Percentiles rank a stretch among this genome's conserved stretches.
Conservation (phyloP, 2,329 filamentous ascomycete genomes). For the Clonostachys solani region DNA sequence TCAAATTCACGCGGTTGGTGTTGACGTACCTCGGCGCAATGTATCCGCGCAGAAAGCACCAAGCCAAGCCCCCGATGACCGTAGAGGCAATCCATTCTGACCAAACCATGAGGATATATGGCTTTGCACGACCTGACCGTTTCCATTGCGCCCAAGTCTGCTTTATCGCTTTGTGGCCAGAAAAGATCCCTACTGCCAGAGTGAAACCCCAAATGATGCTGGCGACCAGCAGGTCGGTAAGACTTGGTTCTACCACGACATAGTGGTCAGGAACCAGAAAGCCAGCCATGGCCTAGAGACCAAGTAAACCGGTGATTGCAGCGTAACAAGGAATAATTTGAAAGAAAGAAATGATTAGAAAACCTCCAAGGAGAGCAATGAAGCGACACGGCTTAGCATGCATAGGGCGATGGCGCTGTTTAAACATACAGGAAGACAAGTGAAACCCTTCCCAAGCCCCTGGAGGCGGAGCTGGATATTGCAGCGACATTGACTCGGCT, state of each 20-base stretch:
- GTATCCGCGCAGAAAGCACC: constrained; percentile 23
- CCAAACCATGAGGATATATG: constrained; percentile 35
- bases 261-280: background rate
- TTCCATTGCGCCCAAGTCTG: constrained; percentile 25
- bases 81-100: constrained; percentile 26
- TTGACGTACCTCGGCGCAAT: constrained; percentile 10
- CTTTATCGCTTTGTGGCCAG: constrained; percentile 21
- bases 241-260: constrained; percentile 6
- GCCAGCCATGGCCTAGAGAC: background rate
- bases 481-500: no score
- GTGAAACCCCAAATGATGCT: constrained; percentile 30
- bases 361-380: no score
- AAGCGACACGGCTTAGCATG: no score
- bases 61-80: constrained; percentile 25
- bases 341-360: no score
- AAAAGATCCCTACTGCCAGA: constrained; percentile 26
- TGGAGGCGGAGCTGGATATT: no score
- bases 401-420: no score
- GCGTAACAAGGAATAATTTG: no score
- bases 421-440: no score
- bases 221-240: constrained; percentile 23
- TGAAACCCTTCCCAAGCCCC: no score
- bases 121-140: constrained; percentile 21
- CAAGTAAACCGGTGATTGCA: no score
- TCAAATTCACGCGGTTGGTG: background rate